Evolutionary conservation across 2,329 filamentous ascomycete genomes (phyloP).

Genomic region (Thielaviopsis punctulata): DNA sequence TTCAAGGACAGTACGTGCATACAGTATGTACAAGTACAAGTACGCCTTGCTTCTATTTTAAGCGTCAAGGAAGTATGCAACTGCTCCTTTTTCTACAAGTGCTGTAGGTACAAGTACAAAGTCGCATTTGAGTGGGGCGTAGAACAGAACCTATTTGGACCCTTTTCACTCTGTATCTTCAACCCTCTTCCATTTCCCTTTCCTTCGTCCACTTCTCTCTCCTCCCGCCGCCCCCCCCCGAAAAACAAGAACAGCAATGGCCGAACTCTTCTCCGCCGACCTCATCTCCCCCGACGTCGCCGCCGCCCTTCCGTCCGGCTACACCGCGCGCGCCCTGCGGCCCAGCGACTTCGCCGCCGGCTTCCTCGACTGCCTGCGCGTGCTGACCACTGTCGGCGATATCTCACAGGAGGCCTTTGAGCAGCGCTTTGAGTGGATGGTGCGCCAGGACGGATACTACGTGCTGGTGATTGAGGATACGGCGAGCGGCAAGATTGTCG

Average conservation of each 20-base stretch:
- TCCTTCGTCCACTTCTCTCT: background rate
- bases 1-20: no score
- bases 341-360: slow-evolving; percentile 61
- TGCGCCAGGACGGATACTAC: slow-evolving; percentile 61
- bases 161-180: background rate
- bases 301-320: slow-evolving; percentile 58
- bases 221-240: background rate
- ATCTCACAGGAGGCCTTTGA: slow-evolving; percentile 59
- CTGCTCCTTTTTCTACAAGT: no score
- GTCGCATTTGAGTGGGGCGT: no score
- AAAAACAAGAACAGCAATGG: background rate
- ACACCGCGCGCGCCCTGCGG: slow-evolving; percentile 65
- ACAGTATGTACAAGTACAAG: no score
- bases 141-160: no score
- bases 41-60: no score
- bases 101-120: no score
- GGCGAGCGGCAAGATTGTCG: slow-evolving; percentile 51
- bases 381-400: slow-evolving; percentile 85
- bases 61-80: no score
- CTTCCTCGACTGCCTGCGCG: slow-evolving; percentile 80
- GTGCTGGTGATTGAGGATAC: slow-evolving; percentile 69
- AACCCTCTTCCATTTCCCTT: background rate
- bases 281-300: slow-evolving; percentile 65
- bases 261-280: slow-evolving; percentile 47
- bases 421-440: slow-evolving; percentile 70